These are phyloP conservation scores for Kodamaea fukazawae DNA, from an alignment of 805 yeast genomes.

Conservation along the genomic window DNA sequence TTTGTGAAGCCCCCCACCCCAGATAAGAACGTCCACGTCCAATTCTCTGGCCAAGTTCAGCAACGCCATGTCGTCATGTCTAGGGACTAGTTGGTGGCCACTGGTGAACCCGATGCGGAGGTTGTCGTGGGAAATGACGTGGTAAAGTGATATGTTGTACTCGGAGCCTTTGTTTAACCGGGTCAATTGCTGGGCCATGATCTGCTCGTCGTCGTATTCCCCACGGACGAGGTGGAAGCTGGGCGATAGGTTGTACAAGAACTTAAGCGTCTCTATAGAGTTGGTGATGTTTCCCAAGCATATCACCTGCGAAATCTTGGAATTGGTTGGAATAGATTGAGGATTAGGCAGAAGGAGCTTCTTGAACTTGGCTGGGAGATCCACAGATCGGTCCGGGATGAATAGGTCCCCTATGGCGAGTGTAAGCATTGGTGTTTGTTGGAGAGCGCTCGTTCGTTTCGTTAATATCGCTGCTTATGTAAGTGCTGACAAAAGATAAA, in stretches of 20 bases:
- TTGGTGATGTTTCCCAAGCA: slow-evolving; percentile 82
- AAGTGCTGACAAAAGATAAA: too few species aligned
- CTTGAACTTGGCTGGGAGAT: slow-evolving; percentile 58
- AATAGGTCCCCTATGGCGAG: slow-evolving; percentile 87
- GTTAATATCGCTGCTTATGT: too few species aligned
- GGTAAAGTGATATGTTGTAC: slow-evolving; percentile 52
- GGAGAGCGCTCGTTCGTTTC: background rate
- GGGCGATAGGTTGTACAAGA: slow-evolving; percentile 65
- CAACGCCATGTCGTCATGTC: slow-evolving; percentile 80
- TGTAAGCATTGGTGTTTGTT: slow-evolving; percentile 32
- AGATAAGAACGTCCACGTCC: slow-evolving; percentile 85
- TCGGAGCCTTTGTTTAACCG: slow-evolving; percentile 13
- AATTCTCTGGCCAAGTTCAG: slow-evolving; percentile 81
- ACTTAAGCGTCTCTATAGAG: slow-evolving; percentile 59
- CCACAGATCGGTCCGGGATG: slow-evolving; percentile 82
- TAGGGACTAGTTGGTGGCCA: slow-evolving; percentile 82
- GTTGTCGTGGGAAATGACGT: slow-evolving; percentile 64
- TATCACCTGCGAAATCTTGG: slow-evolving; percentile 79
- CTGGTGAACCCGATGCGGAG: slow-evolving; percentile 81
- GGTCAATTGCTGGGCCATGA: slow-evolving; percentile 32
- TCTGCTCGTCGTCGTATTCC: slow-evolving; percentile 61
- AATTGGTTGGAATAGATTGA: slow-evolving; percentile 32
- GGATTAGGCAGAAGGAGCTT: slow-evolving; percentile 72
- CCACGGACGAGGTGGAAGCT: slow-evolving; percentile 78
- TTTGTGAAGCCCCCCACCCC: slow-evolving; percentile 84